Base-by-base conservation (phyloP, 2,329 filamentous ascomycete species). In the Berkeleyomyces basicola region DNA sequence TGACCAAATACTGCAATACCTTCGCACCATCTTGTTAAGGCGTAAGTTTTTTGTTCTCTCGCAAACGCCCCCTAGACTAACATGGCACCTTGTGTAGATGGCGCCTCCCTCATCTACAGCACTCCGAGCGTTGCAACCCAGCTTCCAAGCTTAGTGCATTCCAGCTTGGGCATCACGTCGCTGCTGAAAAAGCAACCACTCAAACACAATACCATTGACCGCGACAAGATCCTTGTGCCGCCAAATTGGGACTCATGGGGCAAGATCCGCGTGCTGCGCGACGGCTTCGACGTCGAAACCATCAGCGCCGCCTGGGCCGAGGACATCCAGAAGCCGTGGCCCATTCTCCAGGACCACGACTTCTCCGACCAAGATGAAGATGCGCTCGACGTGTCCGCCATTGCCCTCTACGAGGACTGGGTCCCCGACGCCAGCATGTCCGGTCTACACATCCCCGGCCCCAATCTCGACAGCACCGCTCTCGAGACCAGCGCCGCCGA, bases 181-280 rank as follows among this genome's bases (percentile, higher is more conserved):
- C 79, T 93, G 23, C 77, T 95, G 16, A 89, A 89, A 72, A 82
- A 85, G 66, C 82, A 89, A 69, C 83, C 86, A 33, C 79, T 95
- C 33, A 93, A 90, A 74, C 87, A 91, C 71, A 95, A 96, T 69
- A 88, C 95, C 65, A 93, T 95, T 67, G 93, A 93, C 74, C 82
- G 92, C 65, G 91, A 96, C 72, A 95, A 95, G 78, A 91, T 99
- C 62, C 79, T 96, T 4, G 88, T 99, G 0, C 92, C 92, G 1
- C 87, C 91, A 14, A 96, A 96, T 72, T 99, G 93, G 93, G 93
- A 99, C 73, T 96, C 91, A 0, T 96, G 90, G 88, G 91, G 90
- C 65, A 99, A 97, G 74, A 96, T 99, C 65, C 82, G 92, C 49
- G 90, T 97, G 53, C 78, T 97, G 37, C 83, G 90, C 61, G 93